Conservation (phyloP, 2,329 filamentous ascomycete genomes). For the Lecanosticta acicola region DNA sequence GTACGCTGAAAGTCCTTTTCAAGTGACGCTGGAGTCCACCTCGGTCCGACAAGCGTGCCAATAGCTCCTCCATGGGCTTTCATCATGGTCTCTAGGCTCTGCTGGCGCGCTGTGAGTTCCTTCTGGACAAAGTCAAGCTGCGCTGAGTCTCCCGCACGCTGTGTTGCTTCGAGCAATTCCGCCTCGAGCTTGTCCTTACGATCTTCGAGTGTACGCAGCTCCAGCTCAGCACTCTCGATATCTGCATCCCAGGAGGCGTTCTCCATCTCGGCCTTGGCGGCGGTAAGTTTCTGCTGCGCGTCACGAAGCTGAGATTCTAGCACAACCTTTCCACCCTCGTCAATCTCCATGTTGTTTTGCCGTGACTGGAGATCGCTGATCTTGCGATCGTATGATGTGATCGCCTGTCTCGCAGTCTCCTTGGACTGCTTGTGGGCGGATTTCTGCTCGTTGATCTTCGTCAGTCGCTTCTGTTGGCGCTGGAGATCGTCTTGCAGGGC, state of each 20-base stretch:
- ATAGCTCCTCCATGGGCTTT: constrained; percentile 70
- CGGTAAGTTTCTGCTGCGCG: constrained; percentile 56
- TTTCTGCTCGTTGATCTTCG: constrained; percentile 67
- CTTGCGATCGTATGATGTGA: constrained; percentile 67
- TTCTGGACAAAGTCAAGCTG: constrained; percentile 78
- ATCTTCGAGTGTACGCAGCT: constrained; percentile 64
- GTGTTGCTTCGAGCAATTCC: constrained; percentile 80
- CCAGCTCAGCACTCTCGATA: constrained; percentile 59
- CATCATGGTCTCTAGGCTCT: constrained; percentile 70
- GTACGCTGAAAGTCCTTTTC: constrained; percentile 64
- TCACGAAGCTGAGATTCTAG: constrained; percentile 70
- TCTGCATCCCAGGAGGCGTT: constrained; percentile 64
- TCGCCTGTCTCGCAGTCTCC: constrained; percentile 65
- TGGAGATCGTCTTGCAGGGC: constrained; percentile 70
- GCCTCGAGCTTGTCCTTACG: constrained; percentile 65
- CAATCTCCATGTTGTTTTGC: constrained; percentile 67
- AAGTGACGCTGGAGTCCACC: constrained; percentile 65
- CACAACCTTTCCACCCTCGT: constrained; percentile 76
- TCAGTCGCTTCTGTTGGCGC: constrained; percentile 65
- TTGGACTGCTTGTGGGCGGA: constrained; percentile 69
- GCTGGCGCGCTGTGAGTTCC: constrained; percentile 66
- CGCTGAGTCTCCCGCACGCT: constrained; percentile 74
- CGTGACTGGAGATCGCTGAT: constrained; percentile 61
- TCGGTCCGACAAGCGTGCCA: constrained; percentile 54
- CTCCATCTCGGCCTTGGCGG: constrained; percentile 58